phyloP scores from a whole-genome alignment of 495 filamentous ascomycete species.

The Patellaria atrata region DNA sequence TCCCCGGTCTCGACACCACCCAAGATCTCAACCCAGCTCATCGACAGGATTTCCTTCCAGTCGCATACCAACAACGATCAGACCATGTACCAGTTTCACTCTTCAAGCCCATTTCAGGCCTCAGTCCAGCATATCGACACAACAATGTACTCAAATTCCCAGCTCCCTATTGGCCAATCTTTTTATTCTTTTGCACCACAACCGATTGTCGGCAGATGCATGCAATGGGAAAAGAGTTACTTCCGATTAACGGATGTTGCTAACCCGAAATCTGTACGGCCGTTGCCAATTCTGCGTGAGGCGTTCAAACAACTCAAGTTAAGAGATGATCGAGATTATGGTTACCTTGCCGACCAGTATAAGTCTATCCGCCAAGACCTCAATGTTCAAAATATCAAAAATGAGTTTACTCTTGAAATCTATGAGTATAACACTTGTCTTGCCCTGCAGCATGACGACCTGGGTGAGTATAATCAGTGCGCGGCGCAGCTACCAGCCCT shows the following conservation, averaged over 20 bases:
- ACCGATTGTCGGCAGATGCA: slow-evolving; percentile 70
- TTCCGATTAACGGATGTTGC: slow-evolving; percentile 85
- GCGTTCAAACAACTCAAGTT: slow-evolving; percentile 79
- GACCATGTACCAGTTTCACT: no score
- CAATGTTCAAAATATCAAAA: slow-evolving; percentile 93
- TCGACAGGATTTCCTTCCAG: no score
- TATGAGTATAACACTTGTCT: slow-evolving; percentile 98
- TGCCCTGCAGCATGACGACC: slow-evolving; percentile 93
- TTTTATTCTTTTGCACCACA: no score
- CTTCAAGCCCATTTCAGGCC: no score
- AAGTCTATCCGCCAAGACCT: slow-evolving; percentile 97
- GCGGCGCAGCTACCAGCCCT: slow-evolving; percentile 91
- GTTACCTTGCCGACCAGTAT: slow-evolving; percentile 97
- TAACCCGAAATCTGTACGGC: slow-evolving; percentile 73
- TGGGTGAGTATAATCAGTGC: slow-evolving; percentile 99
- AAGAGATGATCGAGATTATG: slow-evolving; percentile 81
- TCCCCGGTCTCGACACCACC: no score
- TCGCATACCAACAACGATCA: no score
- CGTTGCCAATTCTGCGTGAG: slow-evolving; percentile 62
- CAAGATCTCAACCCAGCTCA: no score
- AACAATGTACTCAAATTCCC: no score
- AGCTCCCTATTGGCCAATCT: no score
- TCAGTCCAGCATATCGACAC: no score
- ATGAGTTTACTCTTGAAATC: slow-evolving; percentile 84
- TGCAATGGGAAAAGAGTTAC: slow-evolving; percentile 83